Percentiles rank a stretch among this genome's conserved stretches.
phyloP scores from a whole-genome alignment of 257 asterid genomes.

The Echium plantagineum region DNA sequence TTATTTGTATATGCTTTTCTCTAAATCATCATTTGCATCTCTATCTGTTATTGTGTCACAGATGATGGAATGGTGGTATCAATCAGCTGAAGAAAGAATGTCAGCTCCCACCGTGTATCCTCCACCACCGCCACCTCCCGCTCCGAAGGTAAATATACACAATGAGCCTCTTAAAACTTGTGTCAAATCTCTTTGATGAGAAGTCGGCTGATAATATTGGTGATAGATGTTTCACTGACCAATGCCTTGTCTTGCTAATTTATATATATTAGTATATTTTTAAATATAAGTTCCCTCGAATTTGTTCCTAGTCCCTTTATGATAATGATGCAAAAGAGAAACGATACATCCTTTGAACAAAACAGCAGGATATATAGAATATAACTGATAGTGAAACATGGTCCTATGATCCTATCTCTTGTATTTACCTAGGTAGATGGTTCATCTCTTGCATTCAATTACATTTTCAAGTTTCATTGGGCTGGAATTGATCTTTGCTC shows the following conservation, averaged over 20 bases:
- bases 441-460: not conserved
- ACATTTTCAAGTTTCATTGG: not conserved
- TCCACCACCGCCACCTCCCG: constrained; percentile 96
- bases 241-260: not conserved
- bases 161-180: not conserved
- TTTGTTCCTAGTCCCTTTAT: no score
- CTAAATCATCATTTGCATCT: constrained; percentile 1
- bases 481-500: not conserved
- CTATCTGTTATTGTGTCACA: constrained; percentile 15
- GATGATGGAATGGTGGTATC: constrained; percentile 99
- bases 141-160: constrained; percentile 57
- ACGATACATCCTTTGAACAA: not conserved
- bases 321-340: no score
- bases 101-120: constrained; percentile 97
- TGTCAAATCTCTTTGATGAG: not conserved
- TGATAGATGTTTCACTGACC: not conserved
- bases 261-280: no score
- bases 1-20: not conserved
- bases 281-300: no score
- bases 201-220: not conserved
- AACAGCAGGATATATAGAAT: no score
- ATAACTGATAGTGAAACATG: no score
- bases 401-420: not conserved
- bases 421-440: no score
- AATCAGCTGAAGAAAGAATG: constrained; percentile 97